Evolutionary conservation across 2,329 filamentous ascomycete species (phyloP), one percentile per base, ranked within the genome.

Genomic region (Colletotrichum phormii): DNA sequence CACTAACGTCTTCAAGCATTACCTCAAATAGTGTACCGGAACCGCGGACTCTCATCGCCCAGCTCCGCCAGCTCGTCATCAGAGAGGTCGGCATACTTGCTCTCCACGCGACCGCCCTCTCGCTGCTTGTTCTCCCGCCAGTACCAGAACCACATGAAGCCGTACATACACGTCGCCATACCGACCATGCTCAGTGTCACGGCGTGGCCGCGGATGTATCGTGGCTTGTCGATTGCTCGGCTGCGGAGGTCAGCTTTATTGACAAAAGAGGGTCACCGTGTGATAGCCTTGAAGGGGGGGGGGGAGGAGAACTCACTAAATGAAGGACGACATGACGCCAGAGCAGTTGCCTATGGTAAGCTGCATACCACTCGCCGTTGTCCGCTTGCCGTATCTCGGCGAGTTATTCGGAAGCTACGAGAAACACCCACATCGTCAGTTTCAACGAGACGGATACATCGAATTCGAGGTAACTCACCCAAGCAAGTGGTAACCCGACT

Each of bases 351-450:
- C 93, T 64, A 92, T 87, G 0, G 90, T 93, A 46, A 95, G 84
- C 79, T 95, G 92, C 79, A 95, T 79, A 0, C 92, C 93, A 1
- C 89, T 93, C 0, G 91, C 92, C 0, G 92, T 93, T 0, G 93
- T 93, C 37, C 93, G 86, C 80, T 95, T 95, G 11, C 93, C 93
- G 75, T 95, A 95, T 8, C 93, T 86, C 1, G 94, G 93, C 18
- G 89, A 87, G 72, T 95, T 95, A 22, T 73, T 73, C 0, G 92
- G 88, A 51, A 92, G 76, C 81, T 83, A 61, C 13, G 5, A 18
- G 4, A 35, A 13, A 12, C 8, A 1, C 33, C 11, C 12, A 0
- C 26, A 26, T 11, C 33, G 8, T 73, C n/a, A 73, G 71, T 12
- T 9, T 33, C 31, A 33, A 11, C 9, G 7, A 1, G 8, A 33